These are phyloP conservation scores for Mayamaea pseudoterrestris DNA, from an alignment of 108 stramenopile species.

Conservation along the genomic window DNA sequence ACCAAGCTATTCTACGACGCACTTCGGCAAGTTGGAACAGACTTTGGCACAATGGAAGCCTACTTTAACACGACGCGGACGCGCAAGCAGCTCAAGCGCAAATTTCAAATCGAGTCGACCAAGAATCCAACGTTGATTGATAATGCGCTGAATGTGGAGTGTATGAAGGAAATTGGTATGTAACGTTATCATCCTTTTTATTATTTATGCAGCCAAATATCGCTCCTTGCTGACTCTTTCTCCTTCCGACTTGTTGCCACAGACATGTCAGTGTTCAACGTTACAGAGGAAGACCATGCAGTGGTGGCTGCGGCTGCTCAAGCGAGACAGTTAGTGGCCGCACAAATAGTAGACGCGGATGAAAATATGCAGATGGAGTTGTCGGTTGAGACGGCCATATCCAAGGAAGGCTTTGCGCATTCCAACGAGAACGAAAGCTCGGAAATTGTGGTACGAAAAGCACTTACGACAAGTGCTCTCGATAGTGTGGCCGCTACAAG, in stretches of 20 bases:
- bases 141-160: constrained; percentile 56
- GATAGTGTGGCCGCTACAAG: not conserved
- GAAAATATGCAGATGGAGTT: too few species aligned
- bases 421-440: not conserved
- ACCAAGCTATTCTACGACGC: constrained; percentile 59
- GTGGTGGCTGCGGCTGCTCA: not conserved
- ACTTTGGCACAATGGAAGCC: constrained; percentile 68
- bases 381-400: too few species aligned
- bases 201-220: not conserved
- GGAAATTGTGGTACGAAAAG: not conserved
- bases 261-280: constrained; percentile 24
- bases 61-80: constrained; percentile 28
- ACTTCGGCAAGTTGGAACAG: constrained; percentile 60
- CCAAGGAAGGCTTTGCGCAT: too few species aligned
- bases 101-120: constrained; percentile 47
- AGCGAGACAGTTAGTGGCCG: too few species aligned
- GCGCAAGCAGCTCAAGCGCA: constrained; percentile 57
- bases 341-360: too few species aligned
- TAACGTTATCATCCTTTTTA: not conserved
- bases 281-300: constrained; percentile 8
- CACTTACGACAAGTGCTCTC: not conserved
- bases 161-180: constrained; percentile 20
- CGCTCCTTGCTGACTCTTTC: not conserved
- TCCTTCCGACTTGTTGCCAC: constrained; percentile 3
- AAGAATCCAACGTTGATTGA: constrained; percentile 61